Percentiles rank a stretch among this genome's conserved stretches.
Evolutionary conservation across 805 yeast species (phyloP).

Genomic region (Ogataea kodamae): DNA sequence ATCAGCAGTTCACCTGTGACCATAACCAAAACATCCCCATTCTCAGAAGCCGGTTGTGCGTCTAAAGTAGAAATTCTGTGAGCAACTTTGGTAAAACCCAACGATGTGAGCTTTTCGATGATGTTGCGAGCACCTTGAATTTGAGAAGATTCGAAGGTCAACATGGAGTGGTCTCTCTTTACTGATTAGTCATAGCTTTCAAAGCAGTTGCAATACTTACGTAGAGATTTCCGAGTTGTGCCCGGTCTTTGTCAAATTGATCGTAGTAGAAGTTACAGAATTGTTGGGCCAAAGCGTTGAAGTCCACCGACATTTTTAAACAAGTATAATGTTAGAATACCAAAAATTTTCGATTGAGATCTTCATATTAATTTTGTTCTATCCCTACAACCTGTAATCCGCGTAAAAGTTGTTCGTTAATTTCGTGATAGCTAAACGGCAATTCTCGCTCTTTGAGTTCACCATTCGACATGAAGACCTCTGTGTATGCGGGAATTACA

Average conservation of each 20-base stretch:
- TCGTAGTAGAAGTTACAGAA: conserved; percentile 94
- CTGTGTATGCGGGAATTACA: conserved; percentile 51
- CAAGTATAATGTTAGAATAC: conserved; percentile 3
- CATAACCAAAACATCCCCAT: conserved; percentile 91
- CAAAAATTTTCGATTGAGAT: conserved; percentile 11
- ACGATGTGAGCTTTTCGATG: conserved; percentile 83
- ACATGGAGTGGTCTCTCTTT: conserved; percentile 90
- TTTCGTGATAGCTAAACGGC: conserved; percentile 28
- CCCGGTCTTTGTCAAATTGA: conserved; percentile 89
- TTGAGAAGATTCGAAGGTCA: conserved; percentile 93
- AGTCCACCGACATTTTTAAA: conserved; percentile 32
- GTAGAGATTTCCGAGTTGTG: conserved; percentile 88
- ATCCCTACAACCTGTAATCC: conserved; percentile 5
- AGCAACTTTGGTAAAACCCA: conserved; percentile 89
- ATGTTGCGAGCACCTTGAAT: conserved; percentile 91
- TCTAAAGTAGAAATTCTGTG: conserved; percentile 94
- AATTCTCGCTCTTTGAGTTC: conserved; percentile 16
- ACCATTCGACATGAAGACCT: conserved; percentile 29
- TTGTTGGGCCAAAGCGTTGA: conserved; percentile 48
- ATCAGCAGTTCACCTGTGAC: conserved; percentile 92
- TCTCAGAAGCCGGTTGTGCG: conserved; percentile 95
- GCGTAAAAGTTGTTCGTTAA: conserved; percentile 22
- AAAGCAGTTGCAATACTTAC: conserved; percentile 33
- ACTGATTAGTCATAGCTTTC: conserved; percentile 8
- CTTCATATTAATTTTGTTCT: background rate